Percentiles rank a stretch among this genome's conserved stretches.
Conservation (phyloP, 257 asterid genomes). For the Gardenia jasminoides region DNA sequence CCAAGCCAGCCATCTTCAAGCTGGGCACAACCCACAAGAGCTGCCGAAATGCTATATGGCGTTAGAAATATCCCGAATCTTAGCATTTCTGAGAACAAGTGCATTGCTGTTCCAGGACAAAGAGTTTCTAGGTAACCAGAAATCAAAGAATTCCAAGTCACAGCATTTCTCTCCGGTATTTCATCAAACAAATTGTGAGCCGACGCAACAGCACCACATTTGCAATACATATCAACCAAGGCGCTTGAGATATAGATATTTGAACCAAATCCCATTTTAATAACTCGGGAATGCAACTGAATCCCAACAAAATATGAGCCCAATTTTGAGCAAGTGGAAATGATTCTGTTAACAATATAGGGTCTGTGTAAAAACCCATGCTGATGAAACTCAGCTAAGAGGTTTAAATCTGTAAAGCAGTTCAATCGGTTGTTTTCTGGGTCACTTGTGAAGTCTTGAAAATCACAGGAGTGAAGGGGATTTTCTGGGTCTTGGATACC, state of each 20-base stretch:
- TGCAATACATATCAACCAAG: constrained; percentile 45
- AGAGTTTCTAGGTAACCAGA: constrained; percentile 44
- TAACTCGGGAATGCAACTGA: constrained; percentile 47
- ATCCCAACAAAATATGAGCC: constrained; percentile 29
- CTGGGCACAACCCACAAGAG: constrained; percentile 44
- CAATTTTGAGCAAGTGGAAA: constrained; percentile 44
- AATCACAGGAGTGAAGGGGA: constrained; percentile 18
- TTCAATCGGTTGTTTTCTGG: constrained; percentile 4
- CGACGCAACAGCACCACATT: constrained; percentile 19
- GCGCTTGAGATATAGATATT: constrained; percentile 52
- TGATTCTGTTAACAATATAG: constrained; percentile 35
- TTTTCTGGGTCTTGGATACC: constrained; percentile 3
- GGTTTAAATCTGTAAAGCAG: constrained; percentile 14
- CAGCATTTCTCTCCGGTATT: constrained; percentile 47
- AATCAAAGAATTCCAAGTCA: constrained; percentile 54
- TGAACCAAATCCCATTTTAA: constrained; percentile 45
- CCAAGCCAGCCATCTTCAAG: constrained; percentile 47
- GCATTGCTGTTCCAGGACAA: constrained; percentile 29
- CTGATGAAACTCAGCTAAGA: constrained; percentile 23
- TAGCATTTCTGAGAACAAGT: constrained; percentile 41
- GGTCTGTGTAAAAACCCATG: constrained; percentile 30
- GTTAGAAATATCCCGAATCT: constrained; percentile 35
- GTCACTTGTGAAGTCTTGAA: constrained; percentile 4
- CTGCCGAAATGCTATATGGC: constrained; percentile 45
- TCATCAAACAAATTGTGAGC: constrained; percentile 54